A percentile compares a stretch with the other conserved stretches of the same genome.
Evolutionary conservation across 2,329 filamentous ascomycete genomes (phyloP).

Genomic region (Hirsutella thompsonii): DNA sequence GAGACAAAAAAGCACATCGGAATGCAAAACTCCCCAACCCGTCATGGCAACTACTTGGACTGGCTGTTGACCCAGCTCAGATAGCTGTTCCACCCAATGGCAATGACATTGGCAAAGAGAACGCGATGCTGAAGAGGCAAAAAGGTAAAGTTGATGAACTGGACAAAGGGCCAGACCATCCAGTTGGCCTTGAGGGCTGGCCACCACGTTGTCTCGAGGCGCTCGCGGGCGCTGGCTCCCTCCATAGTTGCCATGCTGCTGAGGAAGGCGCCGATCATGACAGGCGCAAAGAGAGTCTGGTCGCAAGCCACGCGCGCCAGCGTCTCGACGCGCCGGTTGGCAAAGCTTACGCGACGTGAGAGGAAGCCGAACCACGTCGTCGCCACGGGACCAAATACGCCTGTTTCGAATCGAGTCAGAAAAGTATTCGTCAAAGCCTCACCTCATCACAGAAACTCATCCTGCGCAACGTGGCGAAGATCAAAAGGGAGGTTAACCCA

Average conservation of each 20-base stretch:
- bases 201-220: slow-evolving; percentile 58
- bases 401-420: slow-evolving; percentile 25
- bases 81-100: slow-evolving; percentile 53
- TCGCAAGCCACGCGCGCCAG: slow-evolving; percentile 67
- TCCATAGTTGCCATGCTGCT: slow-evolving; percentile 75
- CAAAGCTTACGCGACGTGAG: slow-evolving; percentile 52
- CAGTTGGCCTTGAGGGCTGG: slow-evolving; percentile 71
- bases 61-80: slow-evolving; percentile 47
- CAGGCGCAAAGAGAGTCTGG: slow-evolving; percentile 74
- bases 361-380: slow-evolving; percentile 80
- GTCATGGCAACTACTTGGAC: slow-evolving; percentile 4
- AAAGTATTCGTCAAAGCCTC: too few species aligned
- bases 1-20: neutral
- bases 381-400: slow-evolving; percentile 75
- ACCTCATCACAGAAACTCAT: neutral
- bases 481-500: slow-evolving; percentile 22
- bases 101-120: slow-evolving; percentile 75
- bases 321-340: slow-evolving; percentile 55
- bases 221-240: slow-evolving; percentile 46
- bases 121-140: slow-evolving; percentile 75
- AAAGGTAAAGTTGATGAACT: slow-evolving; percentile 77
- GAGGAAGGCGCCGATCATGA: slow-evolving; percentile 71
- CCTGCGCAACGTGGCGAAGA: neutral
- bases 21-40: neutral
- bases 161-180: slow-evolving; percentile 77